Evolutionary conservation across 2,329 filamentous ascomycete species (phyloP).

Genomic region (Aspergillus eucalypticola): DNA sequence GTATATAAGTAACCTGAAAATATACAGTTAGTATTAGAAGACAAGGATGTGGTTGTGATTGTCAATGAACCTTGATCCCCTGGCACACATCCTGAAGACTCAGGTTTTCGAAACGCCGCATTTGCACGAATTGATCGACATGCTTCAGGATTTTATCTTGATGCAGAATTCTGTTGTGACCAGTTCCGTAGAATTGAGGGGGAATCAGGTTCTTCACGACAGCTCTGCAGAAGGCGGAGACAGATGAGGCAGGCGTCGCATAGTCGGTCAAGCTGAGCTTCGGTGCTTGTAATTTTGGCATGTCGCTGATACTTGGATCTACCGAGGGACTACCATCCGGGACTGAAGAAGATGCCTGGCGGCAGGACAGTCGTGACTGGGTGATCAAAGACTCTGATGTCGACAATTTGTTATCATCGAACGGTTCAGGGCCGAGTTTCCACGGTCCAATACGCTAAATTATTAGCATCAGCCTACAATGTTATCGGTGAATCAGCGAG

Average conservation of each 20-base stretch:
- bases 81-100: slow-evolving; percentile 77
- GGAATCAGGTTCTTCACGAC: slow-evolving; percentile 73
- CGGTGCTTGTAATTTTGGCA: slow-evolving; percentile 13
- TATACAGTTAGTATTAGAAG: neutral
- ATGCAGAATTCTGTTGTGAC: slow-evolving; percentile 60
- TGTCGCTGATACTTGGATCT: neutral
- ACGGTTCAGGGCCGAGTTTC: slow-evolving; percentile 18
- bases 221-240: slow-evolving; percentile 85
- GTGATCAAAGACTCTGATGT: slow-evolving; percentile 26
- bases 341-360: neutral
- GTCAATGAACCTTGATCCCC: slow-evolving; percentile 65
- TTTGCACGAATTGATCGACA: slow-evolving; percentile 73
- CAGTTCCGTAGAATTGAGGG: slow-evolving; percentile 69
- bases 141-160: slow-evolving; percentile 61
- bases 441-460: slow-evolving; percentile 26
- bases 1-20: slow-evolving; percentile 62
- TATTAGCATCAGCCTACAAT: slow-evolving; percentile 14
- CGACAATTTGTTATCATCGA: slow-evolving; percentile 14
- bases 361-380: slow-evolving; percentile 23
- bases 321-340: neutral
- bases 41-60: neutral
- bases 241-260: slow-evolving; percentile 65
- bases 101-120: slow-evolving; percentile 79
- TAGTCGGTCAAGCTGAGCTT: slow-evolving; percentile 60
- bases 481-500: neutral